Evolutionary conservation across 2,329 filamentous ascomycete genomes (phyloP).

Genomic region (Hortaea sp.): DNA sequence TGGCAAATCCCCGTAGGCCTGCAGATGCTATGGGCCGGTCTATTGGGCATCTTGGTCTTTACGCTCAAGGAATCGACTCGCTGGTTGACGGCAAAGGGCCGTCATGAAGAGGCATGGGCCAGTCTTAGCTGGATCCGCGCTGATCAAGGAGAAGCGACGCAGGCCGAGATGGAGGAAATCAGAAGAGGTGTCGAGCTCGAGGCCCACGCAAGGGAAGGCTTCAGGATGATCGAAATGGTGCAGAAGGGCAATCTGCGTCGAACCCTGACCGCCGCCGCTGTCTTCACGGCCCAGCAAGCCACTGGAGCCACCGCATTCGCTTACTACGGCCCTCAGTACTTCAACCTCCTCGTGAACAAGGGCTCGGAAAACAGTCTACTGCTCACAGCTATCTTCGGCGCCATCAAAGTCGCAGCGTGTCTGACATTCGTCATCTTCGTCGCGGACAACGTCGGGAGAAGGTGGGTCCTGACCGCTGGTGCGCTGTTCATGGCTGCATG

Average conservation of each 20-base stretch:
- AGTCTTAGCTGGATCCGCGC: conserved; percentile 45
- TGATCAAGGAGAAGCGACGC: conserved; percentile 25
- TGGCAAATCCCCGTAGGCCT: conserved; percentile 49
- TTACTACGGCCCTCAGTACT: conserved; percentile 47
- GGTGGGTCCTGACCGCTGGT: conserved; percentile 23
- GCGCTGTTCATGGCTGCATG: conserved; percentile 25
- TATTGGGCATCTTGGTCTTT: conserved; percentile 41
- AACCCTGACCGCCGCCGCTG: conserved; percentile 33
- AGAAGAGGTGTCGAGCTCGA: conserved; percentile 38
- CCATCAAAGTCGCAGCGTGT: conserved; percentile 43
- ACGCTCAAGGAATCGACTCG: conserved; percentile 41
- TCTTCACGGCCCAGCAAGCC: conserved; percentile 45
- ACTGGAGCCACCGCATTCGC: conserved; percentile 46
- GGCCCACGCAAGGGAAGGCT: conserved; percentile 27
- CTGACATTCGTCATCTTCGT: conserved; percentile 44
- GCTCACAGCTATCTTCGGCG: conserved; percentile 45
- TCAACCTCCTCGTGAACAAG: conserved; percentile 40
- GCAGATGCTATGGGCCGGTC: conserved; percentile 38
- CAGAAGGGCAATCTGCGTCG: conserved; percentile 35
- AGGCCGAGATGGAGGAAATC: conserved; percentile 43
- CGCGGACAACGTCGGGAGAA: conserved; percentile 40
- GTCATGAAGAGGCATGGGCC: conserved; percentile 35
- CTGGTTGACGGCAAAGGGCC: conserved; percentile 41
- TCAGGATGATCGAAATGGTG: conserved; percentile 30
- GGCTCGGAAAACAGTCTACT: conserved; percentile 35